These are phyloP conservation scores for Candida sp. DNA, from an alignment of 1,139 yeast genomes.

Conservation along the genomic window DNA sequence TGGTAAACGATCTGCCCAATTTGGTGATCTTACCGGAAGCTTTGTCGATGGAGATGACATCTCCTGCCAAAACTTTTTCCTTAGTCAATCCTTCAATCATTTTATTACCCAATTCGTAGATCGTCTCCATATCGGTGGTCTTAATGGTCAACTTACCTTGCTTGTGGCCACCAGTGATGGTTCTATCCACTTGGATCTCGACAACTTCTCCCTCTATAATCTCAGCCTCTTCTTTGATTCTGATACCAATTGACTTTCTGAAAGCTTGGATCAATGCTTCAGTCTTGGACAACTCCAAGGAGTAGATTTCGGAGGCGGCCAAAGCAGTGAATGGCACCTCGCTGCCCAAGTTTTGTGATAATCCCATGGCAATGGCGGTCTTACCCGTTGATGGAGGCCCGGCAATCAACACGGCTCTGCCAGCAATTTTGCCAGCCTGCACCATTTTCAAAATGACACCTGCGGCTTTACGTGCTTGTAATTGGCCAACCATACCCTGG, in stretches of 20 bases:
- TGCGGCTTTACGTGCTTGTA: slow-evolving; percentile 94
- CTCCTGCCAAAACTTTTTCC: slow-evolving; percentile 98
- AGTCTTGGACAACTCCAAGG: slow-evolving; percentile 91
- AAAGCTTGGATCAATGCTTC: slow-evolving; percentile 97
- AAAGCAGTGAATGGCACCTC: slow-evolving; percentile 97
- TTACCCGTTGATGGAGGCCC: slow-evolving; percentile 99
- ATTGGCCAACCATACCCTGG: slow-evolving; percentile 99
- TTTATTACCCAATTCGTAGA: slow-evolving; percentile 95
- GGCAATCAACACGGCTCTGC: slow-evolving; percentile 93
- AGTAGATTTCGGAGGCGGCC: slow-evolving; percentile 93
- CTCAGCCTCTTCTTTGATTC: slow-evolving; percentile 96
- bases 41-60: slow-evolving; percentile 94
- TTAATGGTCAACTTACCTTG: slow-evolving; percentile 98
- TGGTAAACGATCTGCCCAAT: slow-evolving; percentile 92
- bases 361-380: slow-evolving; percentile 98
- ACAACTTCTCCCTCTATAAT: slow-evolving; percentile 99
- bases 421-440: slow-evolving; percentile 93
- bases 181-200: slow-evolving; percentile 96
- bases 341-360: slow-evolving; percentile 84
- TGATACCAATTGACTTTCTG: slow-evolving; percentile 93
- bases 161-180: slow-evolving; percentile 96
- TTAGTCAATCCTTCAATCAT: slow-evolving; percentile 97
- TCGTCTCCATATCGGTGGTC: slow-evolving; percentile 99
- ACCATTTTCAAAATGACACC: slow-evolving; percentile 95
- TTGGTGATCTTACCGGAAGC: slow-evolving; percentile 94